Base-by-base conservation (phyloP, 805 yeast species). In the Candida nanaspora region DNA sequence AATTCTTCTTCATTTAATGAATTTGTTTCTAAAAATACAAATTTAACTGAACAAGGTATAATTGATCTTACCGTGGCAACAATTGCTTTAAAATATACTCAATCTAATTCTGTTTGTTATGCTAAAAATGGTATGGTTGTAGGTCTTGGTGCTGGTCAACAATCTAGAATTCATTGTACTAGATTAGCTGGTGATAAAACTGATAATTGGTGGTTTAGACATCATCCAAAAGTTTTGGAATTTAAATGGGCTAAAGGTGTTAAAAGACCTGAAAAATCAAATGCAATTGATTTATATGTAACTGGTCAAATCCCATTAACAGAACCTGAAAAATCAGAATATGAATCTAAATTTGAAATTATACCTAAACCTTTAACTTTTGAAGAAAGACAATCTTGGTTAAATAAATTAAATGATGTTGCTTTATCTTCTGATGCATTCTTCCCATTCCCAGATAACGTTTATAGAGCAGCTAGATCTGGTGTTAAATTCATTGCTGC, bases 361-460 rank as follows among this genome's bases (percentile, higher is more conserved):
- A 54, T 89, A 28, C 99, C 99, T 52, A 73, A 68, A 52, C 96
- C 96, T 40, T 73, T 93, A 53, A 81, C 95, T 39, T 67, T 65
- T 22, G 79, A 72, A 48, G 98, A 93, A 73, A 86, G 91, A 68
- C 69, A 70, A 49, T 95, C 85, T 55, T 93, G 98, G 98, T 67
- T 83, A 50, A 55, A 68, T 46, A 78, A 88, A 69, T 75, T 88
- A 63, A 77, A 70, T 44, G 80, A 86, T 54, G 99, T 93, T 42
- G 88, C 98, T 11, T 73, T 89, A 53, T 83, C 96, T 15, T 88
- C 97, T 3, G 99, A 93, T 63, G 99, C 99, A 23, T 93, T 93
- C 80, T 93, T 93, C 95, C 99, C 99, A 68, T 93, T 93, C 93
- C 93, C 98, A 51, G 99, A 93, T 67, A 93, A 93, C 61, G 96